These are phyloP conservation scores for Begonia fuchsioides DNA, from an alignment of 306 rosid species.

Conservation along the genomic window DNA sequence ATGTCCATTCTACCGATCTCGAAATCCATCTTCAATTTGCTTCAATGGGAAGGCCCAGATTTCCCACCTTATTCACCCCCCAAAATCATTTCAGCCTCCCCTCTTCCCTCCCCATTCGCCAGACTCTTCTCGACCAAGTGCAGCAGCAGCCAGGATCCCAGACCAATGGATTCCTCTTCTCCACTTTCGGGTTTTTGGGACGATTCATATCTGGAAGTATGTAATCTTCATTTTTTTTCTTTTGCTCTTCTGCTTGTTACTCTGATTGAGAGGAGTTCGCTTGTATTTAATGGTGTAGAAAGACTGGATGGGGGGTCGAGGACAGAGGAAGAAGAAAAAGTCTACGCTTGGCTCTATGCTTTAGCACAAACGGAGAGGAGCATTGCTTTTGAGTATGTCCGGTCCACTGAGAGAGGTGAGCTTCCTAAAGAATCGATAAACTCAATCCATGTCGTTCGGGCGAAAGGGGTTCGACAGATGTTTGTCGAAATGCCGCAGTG, in stretches of 20 bases:
- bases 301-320: slow-evolving; percentile 48
- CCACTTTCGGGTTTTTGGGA: slow-evolving; percentile 13
- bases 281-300: slow-evolving; percentile 25
- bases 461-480: background rate
- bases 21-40: background rate
- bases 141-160: slow-evolving; percentile 9
- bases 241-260: slow-evolving; percentile 2
- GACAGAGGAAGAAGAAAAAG: slow-evolving; percentile 62
- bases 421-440: background rate
- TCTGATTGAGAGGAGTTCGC: slow-evolving; percentile 8
- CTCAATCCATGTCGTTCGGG: no score
- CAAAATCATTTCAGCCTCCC: slow-evolving; percentile 21
- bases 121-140: slow-evolving; percentile 25
- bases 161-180: slow-evolving; percentile 5
- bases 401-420: slow-evolving; percentile 73
- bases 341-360: slow-evolving; percentile 57
- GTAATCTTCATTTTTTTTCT: background rate
- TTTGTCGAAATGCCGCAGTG: background rate
- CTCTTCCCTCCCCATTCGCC: slow-evolving; percentile 15
- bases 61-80: slow-evolving; percentile 22
- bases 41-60: slow-evolving; percentile 28
- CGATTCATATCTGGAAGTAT: slow-evolving; percentile 26
- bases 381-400: slow-evolving; percentile 64
- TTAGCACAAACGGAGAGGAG: slow-evolving; percentile 54
- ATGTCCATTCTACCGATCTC: slow-evolving; percentile 1